phyloP scores from a whole-genome alignment of 2,329 filamentous ascomycete species.

The Onygenales sp. region DNA sequence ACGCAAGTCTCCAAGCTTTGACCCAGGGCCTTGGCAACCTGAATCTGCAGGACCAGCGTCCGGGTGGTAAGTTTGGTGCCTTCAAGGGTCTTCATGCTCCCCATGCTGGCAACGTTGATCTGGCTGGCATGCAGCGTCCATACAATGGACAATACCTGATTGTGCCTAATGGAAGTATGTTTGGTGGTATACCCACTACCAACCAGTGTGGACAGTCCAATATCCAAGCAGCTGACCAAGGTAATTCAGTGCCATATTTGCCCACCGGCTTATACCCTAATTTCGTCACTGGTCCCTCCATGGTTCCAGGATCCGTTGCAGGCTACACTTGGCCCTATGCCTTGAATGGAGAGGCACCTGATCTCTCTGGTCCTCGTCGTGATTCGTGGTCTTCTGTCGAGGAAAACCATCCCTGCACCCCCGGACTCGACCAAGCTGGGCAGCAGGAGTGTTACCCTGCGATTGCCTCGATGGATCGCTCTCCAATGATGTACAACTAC shows the following conservation, averaged over 20 bases:
- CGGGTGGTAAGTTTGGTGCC: conserved; percentile 17
- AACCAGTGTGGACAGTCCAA: conserved; percentile 21
- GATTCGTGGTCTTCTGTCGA: conserved; percentile 34
- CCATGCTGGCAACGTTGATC: conserved; percentile 19
- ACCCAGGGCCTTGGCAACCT: conserved; percentile 18
- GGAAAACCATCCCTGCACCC: conserved; percentile 47
- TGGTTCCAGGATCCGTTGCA: conserved; percentile 22
- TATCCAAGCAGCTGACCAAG: conserved; percentile 23
- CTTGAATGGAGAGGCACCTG: conserved; percentile 26
- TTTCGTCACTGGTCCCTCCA: conserved; percentile 22
- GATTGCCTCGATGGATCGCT: conserved; percentile 52
- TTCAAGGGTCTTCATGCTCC: conserved; percentile 19
- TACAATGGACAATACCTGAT: conserved; percentile 18
- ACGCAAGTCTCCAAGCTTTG: conserved; percentile 14
- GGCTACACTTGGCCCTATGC: conserved; percentile 29
- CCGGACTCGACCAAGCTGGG: conserved; percentile 51
- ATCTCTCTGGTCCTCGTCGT: conserved; percentile 27
- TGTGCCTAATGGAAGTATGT: conserved; percentile 24
- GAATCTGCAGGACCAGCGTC: conserved; percentile 21
- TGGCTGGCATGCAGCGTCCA: conserved; percentile 19
- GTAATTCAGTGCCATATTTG: conserved; percentile 26
- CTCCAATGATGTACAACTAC: conserved; percentile 42
- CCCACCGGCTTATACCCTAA: conserved; percentile 27
- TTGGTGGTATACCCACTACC: conserved; percentile 21
- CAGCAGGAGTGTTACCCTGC: conserved; percentile 53